Conservation (phyloP, 495 filamentous ascomycete species). For the Jackrogersella minutella region DNA sequence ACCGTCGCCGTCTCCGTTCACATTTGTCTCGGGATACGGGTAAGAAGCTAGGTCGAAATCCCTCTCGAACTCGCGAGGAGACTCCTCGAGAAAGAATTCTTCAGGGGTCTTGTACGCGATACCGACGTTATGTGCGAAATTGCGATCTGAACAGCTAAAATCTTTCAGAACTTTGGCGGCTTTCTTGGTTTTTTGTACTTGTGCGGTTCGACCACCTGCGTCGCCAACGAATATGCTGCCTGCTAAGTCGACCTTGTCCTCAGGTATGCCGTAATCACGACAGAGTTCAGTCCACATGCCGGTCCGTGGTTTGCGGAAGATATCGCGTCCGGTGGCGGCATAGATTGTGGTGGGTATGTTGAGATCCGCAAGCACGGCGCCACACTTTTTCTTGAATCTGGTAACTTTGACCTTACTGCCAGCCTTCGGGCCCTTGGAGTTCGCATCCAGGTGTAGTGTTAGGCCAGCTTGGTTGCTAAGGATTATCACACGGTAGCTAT, state of each 20-base stretch:
- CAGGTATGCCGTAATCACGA: conserved; percentile 73
- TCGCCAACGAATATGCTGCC: conserved; percentile 89
- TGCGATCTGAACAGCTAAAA: conserved; percentile 81
- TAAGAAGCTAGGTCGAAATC: conserved; percentile 68
- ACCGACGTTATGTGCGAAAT: conserved; percentile 83
- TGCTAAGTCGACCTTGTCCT: conserved; percentile 68
- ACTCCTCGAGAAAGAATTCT: conserved; percentile 81
- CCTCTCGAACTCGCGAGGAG: conserved; percentile 66
- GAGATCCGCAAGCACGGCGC: conserved; percentile 71
- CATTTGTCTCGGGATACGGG: conserved; percentile 39
- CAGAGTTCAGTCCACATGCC: conserved; percentile 92
- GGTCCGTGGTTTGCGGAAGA: conserved; percentile 82
- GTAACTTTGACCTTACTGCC: conserved; percentile 66
- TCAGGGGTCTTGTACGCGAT: conserved; percentile 87
- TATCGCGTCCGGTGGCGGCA: conserved; percentile 81
- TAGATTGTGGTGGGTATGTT: conserved; percentile 82
- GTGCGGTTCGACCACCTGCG: conserved; percentile 66
- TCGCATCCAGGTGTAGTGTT: conserved; percentile 69
- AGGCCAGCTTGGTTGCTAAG: conserved; percentile 90
- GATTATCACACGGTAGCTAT: conserved; percentile 78
- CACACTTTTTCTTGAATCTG: conserved; percentile 81
- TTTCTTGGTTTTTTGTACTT: conserved; percentile 24
- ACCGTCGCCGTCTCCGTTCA: neutral
- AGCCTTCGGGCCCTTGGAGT: conserved; percentile 70
- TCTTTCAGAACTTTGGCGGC: conserved; percentile 52